phyloP scores from a whole-genome alignment of 2,329 filamentous ascomycete genomes.

The Cercospora nicotianae region DNA sequence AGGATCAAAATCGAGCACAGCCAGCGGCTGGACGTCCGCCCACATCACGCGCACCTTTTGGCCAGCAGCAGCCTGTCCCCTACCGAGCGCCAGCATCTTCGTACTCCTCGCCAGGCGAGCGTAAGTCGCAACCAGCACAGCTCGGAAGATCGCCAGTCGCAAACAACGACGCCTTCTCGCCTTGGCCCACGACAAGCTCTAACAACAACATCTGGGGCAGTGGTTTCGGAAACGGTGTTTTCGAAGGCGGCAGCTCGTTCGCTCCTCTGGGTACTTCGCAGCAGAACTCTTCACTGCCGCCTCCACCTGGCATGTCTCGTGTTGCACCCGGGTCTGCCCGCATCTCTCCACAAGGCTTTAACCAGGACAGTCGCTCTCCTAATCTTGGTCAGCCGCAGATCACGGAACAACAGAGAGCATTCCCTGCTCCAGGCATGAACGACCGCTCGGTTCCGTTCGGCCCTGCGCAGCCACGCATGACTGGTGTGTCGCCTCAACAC shows the following conservation, averaged over 20 bases:
- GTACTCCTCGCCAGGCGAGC: slow-evolving; percentile 41
- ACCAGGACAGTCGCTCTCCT: slow-evolving; percentile 32
- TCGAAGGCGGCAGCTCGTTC: slow-evolving; percentile 48
- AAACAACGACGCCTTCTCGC: slow-evolving; percentile 30
- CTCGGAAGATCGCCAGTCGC: slow-evolving; percentile 37
- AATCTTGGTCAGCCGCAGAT: slow-evolving; percentile 30
- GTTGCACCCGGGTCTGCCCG: slow-evolving; percentile 32
- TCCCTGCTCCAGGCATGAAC: slow-evolving; percentile 35
- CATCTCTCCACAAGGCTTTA: slow-evolving; percentile 36
- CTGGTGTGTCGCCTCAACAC: slow-evolving; percentile 32
- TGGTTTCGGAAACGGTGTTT: slow-evolving; percentile 75
- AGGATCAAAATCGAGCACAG: slow-evolving; percentile 17
- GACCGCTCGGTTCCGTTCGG: slow-evolving; percentile 31
- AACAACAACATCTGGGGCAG: slow-evolving; percentile 72
- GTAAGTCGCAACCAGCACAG: slow-evolving; percentile 35
- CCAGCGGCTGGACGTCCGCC: slow-evolving; percentile 19
- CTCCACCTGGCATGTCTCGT: slow-evolving; percentile 38
- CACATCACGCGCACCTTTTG: slow-evolving; percentile 24
- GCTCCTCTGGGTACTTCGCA: slow-evolving; percentile 35
- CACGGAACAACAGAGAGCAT: slow-evolving; percentile 32
- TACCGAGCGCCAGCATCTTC: slow-evolving; percentile 44
- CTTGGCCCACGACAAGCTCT: slow-evolving; percentile 44
- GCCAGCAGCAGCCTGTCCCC: slow-evolving; percentile 26
- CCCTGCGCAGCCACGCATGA: slow-evolving; percentile 30
- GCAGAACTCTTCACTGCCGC: slow-evolving; percentile 33